A percentile compares a stretch with the other conserved stretches of the same genome.
These are phyloP conservation scores for Pythium monospermum DNA, from an alignment of 352 stramenopile genomes.

Conservation along the genomic window DNA sequence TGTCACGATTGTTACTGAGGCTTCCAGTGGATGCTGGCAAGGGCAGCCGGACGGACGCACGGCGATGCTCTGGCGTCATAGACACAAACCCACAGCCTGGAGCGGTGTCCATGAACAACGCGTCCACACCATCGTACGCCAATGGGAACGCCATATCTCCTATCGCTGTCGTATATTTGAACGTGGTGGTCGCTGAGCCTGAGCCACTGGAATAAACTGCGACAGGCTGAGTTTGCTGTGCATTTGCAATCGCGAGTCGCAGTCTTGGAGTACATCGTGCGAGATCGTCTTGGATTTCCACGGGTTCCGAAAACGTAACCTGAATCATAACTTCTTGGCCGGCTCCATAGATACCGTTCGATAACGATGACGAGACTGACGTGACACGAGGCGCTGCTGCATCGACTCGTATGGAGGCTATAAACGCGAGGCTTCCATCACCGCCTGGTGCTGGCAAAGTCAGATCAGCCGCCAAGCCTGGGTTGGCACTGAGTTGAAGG, in stretches of 20 bases:
- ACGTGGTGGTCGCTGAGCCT: conserved; percentile 31
- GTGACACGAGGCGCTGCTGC: conserved; percentile 31
- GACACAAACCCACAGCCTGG: conserved; percentile 21
- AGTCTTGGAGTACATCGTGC: conserved; percentile 23
- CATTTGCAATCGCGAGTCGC: conserved; percentile 37
- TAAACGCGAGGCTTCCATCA: conserved; percentile 32
- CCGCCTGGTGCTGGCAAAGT: conserved; percentile 40
- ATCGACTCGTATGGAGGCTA: conserved; percentile 39
- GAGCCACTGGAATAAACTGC: conserved; percentile 37
- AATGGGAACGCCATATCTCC: conserved; percentile 58
- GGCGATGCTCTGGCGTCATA: conserved; percentile 20
- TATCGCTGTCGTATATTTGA: conserved; percentile 30
- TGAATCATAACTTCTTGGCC: conserved; percentile 48
- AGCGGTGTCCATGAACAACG: conserved; percentile 27
- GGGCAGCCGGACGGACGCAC: conserved; percentile 41
- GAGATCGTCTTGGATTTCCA: conserved; percentile 22
- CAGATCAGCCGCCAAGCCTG: conserved; percentile 34
- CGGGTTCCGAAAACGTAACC: conserved; percentile 50
- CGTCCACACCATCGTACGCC: conserved; percentile 48
- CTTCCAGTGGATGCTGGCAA: conserved; percentile 33
- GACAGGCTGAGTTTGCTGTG: conserved; percentile 5
- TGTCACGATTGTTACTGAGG: conserved; percentile 57
- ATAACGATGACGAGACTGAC: conserved; percentile 38
- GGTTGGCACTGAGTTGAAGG: conserved; percentile 43
- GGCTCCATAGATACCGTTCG: conserved; percentile 53